phyloP scores from a whole-genome alignment of 1,139 yeast genomes.

The Sporopachydermia cereana region DNA sequence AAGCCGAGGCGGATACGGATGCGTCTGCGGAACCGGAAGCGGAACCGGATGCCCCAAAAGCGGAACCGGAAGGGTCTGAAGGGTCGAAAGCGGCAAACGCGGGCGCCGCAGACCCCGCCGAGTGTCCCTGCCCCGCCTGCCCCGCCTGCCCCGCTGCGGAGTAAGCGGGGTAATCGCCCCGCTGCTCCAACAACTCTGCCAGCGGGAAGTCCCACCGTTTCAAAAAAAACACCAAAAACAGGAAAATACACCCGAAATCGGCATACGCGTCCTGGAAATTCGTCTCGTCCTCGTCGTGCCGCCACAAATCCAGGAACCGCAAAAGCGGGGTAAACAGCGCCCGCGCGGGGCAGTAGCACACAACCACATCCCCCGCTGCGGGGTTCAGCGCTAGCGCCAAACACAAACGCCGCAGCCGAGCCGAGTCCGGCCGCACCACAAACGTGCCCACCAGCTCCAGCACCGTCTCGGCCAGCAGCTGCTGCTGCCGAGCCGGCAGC shows the following conservation, averaged over 20 bases:
- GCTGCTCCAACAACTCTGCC: slow-evolving; percentile 12
- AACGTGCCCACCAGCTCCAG: slow-evolving; percentile 29
- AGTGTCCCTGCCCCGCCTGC: no score
- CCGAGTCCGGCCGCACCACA: slow-evolving; percentile 28
- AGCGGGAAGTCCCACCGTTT: slow-evolving; percentile 33
- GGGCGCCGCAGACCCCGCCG: no score
- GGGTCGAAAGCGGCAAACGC: no score
- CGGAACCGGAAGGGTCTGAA: no score
- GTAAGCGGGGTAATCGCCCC: neutral
- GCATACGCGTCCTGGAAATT: slow-evolving; percentile 61
- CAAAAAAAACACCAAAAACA: slow-evolving; percentile 37
- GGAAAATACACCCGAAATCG: slow-evolving; percentile 48
- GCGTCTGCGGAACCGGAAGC: neutral
- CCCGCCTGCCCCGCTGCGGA: no score
- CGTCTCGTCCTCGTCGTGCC: slow-evolving; percentile 30
- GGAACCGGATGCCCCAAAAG: neutral
- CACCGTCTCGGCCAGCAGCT: slow-evolving; percentile 29
- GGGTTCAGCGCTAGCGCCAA: slow-evolving; percentile 33
- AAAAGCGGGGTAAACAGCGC: slow-evolving; percentile 21
- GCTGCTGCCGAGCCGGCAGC: slow-evolving; percentile 31
- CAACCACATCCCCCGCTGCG: slow-evolving; percentile 32
- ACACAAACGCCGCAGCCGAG: slow-evolving; percentile 38
- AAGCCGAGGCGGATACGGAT: neutral
- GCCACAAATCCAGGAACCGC: slow-evolving; percentile 25
- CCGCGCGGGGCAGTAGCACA: slow-evolving; percentile 20